These are phyloP conservation scores for Alnus rubra DNA, from an alignment of 306 rosid genomes.

Conservation along the genomic window DNA sequence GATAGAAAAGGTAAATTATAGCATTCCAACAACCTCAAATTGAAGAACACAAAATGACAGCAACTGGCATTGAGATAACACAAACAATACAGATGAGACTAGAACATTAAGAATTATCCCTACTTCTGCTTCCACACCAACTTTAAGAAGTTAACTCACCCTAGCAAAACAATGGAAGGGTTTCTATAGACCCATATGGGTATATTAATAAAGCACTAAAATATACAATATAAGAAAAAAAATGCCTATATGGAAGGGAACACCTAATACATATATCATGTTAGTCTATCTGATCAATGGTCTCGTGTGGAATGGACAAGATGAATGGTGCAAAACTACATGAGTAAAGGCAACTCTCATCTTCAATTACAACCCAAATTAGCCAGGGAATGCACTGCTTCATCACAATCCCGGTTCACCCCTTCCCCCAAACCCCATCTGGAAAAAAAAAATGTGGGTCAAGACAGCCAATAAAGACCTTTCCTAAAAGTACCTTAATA, in stretches of 20 bases:
- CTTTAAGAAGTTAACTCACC: neutral
- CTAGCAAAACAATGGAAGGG: neutral
- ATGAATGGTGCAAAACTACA: neutral
- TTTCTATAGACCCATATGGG: neutral
- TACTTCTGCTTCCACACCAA: neutral
- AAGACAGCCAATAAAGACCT: neutral
- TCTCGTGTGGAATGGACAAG: neutral
- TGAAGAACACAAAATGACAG: constrained; percentile 23
- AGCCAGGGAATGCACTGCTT: neutral
- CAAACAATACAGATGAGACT: neutral
- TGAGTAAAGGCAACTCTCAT: neutral
- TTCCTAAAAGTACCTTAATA: neutral
- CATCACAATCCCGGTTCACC: neutral
- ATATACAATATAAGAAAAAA: neutral
- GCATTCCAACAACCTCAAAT: constrained; percentile 17
- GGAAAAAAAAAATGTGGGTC: neutral
- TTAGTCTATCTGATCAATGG: neutral
- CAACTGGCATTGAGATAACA: constrained; percentile 14
- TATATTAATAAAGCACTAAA: neutral
- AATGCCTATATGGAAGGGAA: neutral
- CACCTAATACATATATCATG: neutral
- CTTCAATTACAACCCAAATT: neutral
- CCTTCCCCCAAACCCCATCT: neutral
- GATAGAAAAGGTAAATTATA: constrained; percentile 21
- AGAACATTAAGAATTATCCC: neutral